Evolutionary conservation across 164 flowering plant genomes (phyloP).

Genomic region (Chimonanthus salicifolius): DNA sequence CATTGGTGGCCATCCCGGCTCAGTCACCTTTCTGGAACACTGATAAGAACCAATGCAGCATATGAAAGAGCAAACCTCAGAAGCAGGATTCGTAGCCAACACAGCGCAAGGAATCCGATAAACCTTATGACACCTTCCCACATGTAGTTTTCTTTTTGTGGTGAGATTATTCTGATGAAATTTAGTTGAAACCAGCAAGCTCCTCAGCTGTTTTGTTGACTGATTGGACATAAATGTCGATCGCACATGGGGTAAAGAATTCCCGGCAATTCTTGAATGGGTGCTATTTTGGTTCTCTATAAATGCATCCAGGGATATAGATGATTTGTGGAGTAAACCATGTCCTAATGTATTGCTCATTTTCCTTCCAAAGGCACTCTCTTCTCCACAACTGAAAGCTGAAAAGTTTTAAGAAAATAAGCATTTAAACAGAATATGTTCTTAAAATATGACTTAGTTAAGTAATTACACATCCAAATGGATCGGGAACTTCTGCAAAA

Average conservation of each 20-base stretch:
- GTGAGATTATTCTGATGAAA: conserved; percentile 30
- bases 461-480: background rate
- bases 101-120: conserved; percentile 50
- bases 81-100: conserved; percentile 49
- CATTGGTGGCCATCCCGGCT: too few relatives aligned
- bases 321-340: conserved; percentile 38
- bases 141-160: conserved; percentile 19
- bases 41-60: background rate
- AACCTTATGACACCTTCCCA: conserved; percentile 24
- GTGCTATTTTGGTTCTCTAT: conserved; percentile 42
- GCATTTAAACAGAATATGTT: background rate
- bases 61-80: conserved; percentile 43
- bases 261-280: conserved; percentile 28
- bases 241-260: conserved; percentile 31
- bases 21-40: too few relatives aligned
- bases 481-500: background rate
- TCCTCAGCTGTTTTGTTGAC: conserved; percentile 25
- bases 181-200: conserved; percentile 25
- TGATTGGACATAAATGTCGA: conserved; percentile 20
- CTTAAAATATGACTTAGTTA: background rate
- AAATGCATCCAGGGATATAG: conserved; percentile 27
- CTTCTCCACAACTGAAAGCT: conserved; percentile 1
- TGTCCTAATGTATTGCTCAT: conserved; percentile 69
- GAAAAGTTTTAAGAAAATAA: background rate
- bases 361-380: conserved; percentile 16